Evolutionary conservation across 2,329 filamentous ascomycete species (phyloP), one percentile per base, ranked within the genome.

Genomic region (Calonectria pteridis): DNA sequence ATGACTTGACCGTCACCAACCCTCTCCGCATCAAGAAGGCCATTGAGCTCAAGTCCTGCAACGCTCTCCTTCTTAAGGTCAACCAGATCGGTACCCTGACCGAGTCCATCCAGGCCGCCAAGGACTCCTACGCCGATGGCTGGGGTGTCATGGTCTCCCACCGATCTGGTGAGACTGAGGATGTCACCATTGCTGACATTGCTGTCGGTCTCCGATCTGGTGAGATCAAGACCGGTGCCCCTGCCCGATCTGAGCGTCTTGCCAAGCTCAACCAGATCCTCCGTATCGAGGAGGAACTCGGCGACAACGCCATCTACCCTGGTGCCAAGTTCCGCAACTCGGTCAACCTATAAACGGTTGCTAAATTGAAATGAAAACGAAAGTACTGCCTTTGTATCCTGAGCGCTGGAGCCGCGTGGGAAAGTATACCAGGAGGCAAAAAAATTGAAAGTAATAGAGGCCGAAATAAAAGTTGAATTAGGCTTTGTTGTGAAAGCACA

Each of bases 101-200:
- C 82, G 97, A 99, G 91, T 98, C 97, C 74, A 98, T 98, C 89
- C 96, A 98, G 91, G 97, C 97, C 71, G 96, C 97, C 86, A 98
- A 98, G 92, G 97, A 98, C 89, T 97, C 96, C 66, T 98, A 97
- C 86, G 94, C 94, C 81, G 96, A 95, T 82, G 93, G 92, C 86
- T 99, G 97, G 97, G 96, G 96, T 86, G 96, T 99, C 90, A 98
- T 99, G 97, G 97, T 99, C 78, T 98, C 97, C 79, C 97, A 99
- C 92, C 94, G 97, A 83, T 99, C 97, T 77, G 97, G 97, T 86
- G 97, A 99, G 94, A 99, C 97, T 75, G 97, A 98, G 90, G 97
- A 99, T 89, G 97, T 99, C 82, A 99, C 97, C 88, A 99, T 99
- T 86, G 94, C 97, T 81, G 97, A 99, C 86, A 97, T 99, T 81